Percentiles rank a stretch among this genome's conserved stretches.
These are phyloP conservation scores for Cicer cuneatum DNA, from an alignment of 306 rosid species.

Conservation along the genomic window DNA sequence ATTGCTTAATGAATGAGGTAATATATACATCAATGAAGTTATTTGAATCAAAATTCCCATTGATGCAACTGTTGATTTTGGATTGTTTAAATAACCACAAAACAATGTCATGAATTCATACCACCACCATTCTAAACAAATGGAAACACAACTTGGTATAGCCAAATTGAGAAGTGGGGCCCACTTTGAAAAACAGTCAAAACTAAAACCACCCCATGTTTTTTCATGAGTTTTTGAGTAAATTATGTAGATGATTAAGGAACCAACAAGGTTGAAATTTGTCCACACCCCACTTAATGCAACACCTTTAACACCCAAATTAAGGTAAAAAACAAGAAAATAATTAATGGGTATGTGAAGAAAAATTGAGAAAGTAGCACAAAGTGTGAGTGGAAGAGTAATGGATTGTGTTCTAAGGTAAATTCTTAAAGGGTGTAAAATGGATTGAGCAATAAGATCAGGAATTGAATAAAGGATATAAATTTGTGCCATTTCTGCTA, in stretches of 20 bases:
- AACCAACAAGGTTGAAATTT: constrained; percentile 70
- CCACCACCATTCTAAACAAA: constrained; percentile 99
- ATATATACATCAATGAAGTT: constrained; percentile 79
- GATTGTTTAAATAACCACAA: constrained; percentile 70
- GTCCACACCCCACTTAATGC: constrained; percentile 84
- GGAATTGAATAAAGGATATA: constrained; percentile 84
- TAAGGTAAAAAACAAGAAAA: constrained; percentile 61
- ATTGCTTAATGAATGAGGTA: constrained; percentile 82
- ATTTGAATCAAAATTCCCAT: constrained; percentile 94
- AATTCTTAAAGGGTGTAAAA: constrained; percentile 83
- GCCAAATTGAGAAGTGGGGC: constrained; percentile 66
- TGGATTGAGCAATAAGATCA: constrained; percentile 84
- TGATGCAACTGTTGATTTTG: constrained; percentile 83
- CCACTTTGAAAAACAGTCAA: constrained; percentile 68
- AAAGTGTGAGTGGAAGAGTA: constrained; percentile 80
- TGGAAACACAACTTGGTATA: constrained; percentile 86
- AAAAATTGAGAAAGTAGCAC: constrained; percentile 68
- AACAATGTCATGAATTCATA: constrained; percentile 90
- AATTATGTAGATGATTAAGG: constrained; percentile 61
- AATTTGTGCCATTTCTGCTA: constrained; percentile 73
- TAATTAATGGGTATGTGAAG: constrained; percentile 82
- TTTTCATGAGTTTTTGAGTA: constrained; percentile 57
- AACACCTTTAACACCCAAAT: constrained; percentile 75
- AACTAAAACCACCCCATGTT: constrained; percentile 77
- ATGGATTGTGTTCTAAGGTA: constrained; percentile 85